Conservation (phyloP, 352 stramenopile genomes). For the Elongisporangium prolatum region DNA sequence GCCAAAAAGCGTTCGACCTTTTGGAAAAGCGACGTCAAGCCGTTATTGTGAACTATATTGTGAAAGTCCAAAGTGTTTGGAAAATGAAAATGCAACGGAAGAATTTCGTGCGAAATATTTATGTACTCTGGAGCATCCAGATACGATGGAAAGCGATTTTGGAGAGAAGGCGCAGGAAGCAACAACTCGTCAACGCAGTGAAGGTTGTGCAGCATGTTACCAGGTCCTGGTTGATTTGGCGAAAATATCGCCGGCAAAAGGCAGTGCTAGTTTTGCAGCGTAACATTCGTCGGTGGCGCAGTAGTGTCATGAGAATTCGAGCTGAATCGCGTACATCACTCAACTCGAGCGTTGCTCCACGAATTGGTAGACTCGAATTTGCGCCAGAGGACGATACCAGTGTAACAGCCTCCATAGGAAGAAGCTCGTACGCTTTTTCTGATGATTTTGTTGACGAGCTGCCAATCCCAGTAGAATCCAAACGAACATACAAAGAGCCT, state of each 20-base stretch:
- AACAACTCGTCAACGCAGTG: constrained; percentile 24
- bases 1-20: constrained; percentile 55
- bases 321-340: background rate
- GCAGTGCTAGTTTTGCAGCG: constrained; percentile 26
- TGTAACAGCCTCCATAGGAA: constrained; percentile 32
- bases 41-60: constrained; percentile 19
- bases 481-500: background rate
- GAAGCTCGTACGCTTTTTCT: constrained; percentile 24
- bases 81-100: constrained; percentile 20
- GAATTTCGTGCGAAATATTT: constrained; percentile 25
- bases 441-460: constrained; percentile 21
- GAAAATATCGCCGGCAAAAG: constrained; percentile 14
- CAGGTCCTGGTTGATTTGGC: constrained; percentile 24
- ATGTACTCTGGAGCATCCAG: constrained; percentile 41
- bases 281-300: constrained; percentile 22
- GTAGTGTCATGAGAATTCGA: constrained; percentile 9
- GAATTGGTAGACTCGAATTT: constrained; percentile 16
- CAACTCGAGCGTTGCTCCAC: background rate
- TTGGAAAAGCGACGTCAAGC: constrained; percentile 45
- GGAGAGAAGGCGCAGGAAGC: constrained; percentile 31
- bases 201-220: constrained; percentile 30
- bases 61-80: constrained; percentile 53
- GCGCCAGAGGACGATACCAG: constrained; percentile 24
- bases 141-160: constrained; percentile 50
- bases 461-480: constrained; percentile 1